Conservation (phyloP, 371 early-diverging fungal genomes). For the Rhizopus stolonifer region DNA sequence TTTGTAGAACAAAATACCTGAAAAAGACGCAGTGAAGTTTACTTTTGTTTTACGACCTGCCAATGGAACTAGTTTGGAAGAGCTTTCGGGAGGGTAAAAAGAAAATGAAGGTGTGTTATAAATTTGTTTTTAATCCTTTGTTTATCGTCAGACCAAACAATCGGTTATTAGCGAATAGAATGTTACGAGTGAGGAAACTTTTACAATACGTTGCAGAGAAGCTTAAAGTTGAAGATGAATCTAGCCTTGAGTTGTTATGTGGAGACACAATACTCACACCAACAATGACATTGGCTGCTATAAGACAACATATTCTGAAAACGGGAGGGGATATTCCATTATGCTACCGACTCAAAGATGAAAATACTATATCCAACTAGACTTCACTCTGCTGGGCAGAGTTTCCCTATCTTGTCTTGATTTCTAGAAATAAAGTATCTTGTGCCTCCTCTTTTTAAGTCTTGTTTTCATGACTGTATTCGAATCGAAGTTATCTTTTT, state of each 20-base stretch:
- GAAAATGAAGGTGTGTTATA: neutral
- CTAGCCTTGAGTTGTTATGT: slow-evolving; percentile 71
- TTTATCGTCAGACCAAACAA: slow-evolving; percentile 48
- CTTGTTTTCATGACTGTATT: neutral
- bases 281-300: slow-evolving; percentile 80
- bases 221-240: slow-evolving; percentile 34
- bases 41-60: slow-evolving; percentile 78
- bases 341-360: slow-evolving; percentile 54
- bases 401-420: neutral
- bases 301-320: slow-evolving; percentile 83
- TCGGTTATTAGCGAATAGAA: slow-evolving; percentile 81
- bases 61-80: slow-evolving; percentile 52
- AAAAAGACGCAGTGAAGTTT: slow-evolving; percentile 80
- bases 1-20: slow-evolving; percentile 59
- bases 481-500: slow-evolving; percentile 40
- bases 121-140: neutral
- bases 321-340: slow-evolving; percentile 76
- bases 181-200: slow-evolving; percentile 85
- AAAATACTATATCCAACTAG: neutral
- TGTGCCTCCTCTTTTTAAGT: no score
- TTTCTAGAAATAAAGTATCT: neutral
- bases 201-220: slow-evolving; percentile 80
- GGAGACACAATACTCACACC: slow-evolving; percentile 70
- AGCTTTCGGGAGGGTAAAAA: slow-evolving; percentile 62
- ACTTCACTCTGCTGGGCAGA: slow-evolving; percentile 18